Evolutionary conservation across 1,139 yeast genomes (phyloP).

Genomic region (Pichia sp.): DNA sequence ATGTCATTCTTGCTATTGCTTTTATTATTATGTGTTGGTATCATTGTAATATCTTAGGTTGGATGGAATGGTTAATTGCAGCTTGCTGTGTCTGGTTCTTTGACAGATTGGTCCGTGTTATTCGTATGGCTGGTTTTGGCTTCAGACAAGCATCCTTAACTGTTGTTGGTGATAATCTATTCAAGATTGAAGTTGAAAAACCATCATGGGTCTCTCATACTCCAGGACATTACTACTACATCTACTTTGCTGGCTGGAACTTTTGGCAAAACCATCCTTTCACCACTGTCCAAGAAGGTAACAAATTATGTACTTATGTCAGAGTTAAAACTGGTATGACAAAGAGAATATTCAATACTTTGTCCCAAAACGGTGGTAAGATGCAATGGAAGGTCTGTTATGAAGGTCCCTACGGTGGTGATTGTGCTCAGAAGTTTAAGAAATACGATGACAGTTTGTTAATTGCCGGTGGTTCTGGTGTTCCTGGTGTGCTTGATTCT

Average conservation of each 20-base stretch:
- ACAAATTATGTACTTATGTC: conserved; percentile 27
- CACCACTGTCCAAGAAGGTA: conserved; percentile 26
- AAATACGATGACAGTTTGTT: conserved; percentile 50
- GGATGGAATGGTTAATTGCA: conserved; percentile 41
- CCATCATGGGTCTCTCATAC: conserved; percentile 34
- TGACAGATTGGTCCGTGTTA: conserved; percentile 35
- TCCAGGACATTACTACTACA: conserved; percentile 43
- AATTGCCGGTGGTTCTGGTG: conserved; percentile 55
- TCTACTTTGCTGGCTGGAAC: conserved; percentile 24
- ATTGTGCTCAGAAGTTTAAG: conserved; percentile 21
- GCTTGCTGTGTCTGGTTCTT: conserved; percentile 34
- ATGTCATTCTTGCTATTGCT: conserved; percentile 32
- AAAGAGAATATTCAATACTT: conserved; percentile 20
- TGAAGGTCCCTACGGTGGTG: conserved; percentile 61
- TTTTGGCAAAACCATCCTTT: conserved; percentile 38
- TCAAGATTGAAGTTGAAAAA: conserved; percentile 36
- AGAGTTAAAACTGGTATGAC: conserved; percentile 33
- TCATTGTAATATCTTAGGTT: conserved; percentile 36
- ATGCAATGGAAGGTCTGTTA: conserved; percentile 33
- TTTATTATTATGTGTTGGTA: conserved; percentile 37
- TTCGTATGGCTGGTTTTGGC: conserved; percentile 35
- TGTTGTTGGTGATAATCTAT: conserved; percentile 31
- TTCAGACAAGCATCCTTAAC: conserved; percentile 26
- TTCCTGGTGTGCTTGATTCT: conserved; percentile 6
- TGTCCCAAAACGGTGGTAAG: conserved; percentile 12